A percentile compares a stretch with the other conserved stretches of the same genome.
These are phyloP conservation scores for Peziza echinospora DNA, from an alignment of 495 filamentous ascomycete genomes.

Conservation along the genomic window DNA sequence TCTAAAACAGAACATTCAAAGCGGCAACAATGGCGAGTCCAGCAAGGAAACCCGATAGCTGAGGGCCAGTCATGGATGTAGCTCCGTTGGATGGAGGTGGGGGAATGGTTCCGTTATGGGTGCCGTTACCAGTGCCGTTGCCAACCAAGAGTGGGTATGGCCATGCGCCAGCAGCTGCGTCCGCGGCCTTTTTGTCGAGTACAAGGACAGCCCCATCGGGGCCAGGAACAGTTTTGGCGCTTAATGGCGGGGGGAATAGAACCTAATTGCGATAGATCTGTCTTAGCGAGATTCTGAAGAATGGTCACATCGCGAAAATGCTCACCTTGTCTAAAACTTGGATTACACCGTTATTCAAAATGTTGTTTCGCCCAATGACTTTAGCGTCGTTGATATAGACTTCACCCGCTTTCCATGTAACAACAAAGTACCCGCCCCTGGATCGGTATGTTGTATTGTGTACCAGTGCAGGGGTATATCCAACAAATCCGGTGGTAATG, in stretches of 20 bases:
- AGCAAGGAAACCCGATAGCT: too few species aligned
- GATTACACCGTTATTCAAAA: constrained; percentile 7
- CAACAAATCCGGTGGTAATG: constrained; percentile 6
- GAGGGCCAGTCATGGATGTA: too few species aligned
- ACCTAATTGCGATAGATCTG: background rate
- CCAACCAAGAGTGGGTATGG: too few species aligned
- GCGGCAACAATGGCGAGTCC: too few species aligned
- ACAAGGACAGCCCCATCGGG: background rate
- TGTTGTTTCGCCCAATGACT: constrained; percentile 4
- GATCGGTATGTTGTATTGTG: constrained; percentile 6
- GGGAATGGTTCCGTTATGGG: too few species aligned
- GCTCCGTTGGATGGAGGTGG: too few species aligned
- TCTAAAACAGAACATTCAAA: too few species aligned
- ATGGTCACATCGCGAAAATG: too few species aligned
- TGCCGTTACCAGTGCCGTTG: too few species aligned
- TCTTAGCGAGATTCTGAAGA: too few species aligned
- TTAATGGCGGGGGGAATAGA: background rate
- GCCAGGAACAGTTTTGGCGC: background rate
- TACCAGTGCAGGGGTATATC: constrained; percentile 4
- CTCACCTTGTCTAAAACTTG: constrained; percentile 11
- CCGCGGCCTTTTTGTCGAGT: background rate
- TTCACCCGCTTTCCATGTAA: constrained; percentile 2
- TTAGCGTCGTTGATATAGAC: constrained; percentile 7
- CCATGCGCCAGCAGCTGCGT: too few species aligned
- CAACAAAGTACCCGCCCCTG: constrained; percentile 1